Conservation (phyloP, 805 yeast genomes). For the Citeromyces matritensis region DNA sequence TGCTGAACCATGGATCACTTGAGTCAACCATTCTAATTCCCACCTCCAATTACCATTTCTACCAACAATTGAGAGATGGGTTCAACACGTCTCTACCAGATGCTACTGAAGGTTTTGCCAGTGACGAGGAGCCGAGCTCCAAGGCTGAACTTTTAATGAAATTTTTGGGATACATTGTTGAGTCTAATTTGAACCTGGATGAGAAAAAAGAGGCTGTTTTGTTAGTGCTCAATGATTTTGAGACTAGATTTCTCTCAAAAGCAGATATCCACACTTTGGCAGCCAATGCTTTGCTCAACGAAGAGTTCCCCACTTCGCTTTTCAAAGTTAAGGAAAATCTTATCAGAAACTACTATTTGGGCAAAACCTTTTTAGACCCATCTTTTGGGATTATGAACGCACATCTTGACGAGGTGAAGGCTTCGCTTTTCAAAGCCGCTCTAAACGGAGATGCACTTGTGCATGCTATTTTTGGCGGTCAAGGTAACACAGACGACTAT, state of each 20-base stretch:
- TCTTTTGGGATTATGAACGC: slow-evolving; percentile 8
- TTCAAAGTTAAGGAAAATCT: slow-evolving; percentile 55
- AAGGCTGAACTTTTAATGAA: slow-evolving; percentile 74
- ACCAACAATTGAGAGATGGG: slow-evolving; percentile 79
- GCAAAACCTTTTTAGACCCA: slow-evolving; percentile 13
- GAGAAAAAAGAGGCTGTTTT: slow-evolving; percentile 43
- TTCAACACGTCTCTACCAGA: slow-evolving; percentile 66
- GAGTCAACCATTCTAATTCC: slow-evolving; percentile 87
- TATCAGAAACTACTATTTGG: slow-evolving; percentile 60
- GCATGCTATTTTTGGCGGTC: slow-evolving; percentile 93
- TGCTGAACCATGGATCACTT: slow-evolving; percentile 69
- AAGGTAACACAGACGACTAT: slow-evolving; percentile 96
- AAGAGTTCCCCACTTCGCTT: slow-evolving; percentile 47
- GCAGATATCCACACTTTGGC: slow-evolving; percentile 85
- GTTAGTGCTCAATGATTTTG: slow-evolving; percentile 69
- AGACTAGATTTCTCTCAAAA: slow-evolving; percentile 59
- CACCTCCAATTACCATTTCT: slow-evolving; percentile 59
- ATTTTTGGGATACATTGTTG: slow-evolving; percentile 59
- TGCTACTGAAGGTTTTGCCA: slow-evolving; percentile 72
- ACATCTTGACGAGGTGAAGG: too few species aligned
- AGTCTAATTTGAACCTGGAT: slow-evolving; percentile 9
- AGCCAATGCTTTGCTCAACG: slow-evolving; percentile 45
- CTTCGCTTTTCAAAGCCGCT: slow-evolving; percentile 51
- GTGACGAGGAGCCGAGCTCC: slow-evolving; percentile 78
- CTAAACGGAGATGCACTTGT: slow-evolving; percentile 41